phyloP scores from a whole-genome alignment of 208 protist species.

The Wallacemonas collosoma region DNA sequence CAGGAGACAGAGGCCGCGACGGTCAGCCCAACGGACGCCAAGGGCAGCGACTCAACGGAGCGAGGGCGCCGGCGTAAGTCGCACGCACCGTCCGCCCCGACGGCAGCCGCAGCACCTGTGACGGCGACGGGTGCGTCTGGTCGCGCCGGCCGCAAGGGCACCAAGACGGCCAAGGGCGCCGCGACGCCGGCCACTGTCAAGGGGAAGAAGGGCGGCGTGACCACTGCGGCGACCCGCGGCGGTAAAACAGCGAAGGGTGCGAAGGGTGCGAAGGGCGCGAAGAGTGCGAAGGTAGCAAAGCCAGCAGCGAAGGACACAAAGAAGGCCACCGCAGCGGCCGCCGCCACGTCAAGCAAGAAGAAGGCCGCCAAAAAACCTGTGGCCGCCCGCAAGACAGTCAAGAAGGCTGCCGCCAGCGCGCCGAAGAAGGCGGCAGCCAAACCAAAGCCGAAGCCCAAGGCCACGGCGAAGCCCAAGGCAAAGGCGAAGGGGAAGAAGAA shows the following conservation, averaged over 20 bases:
- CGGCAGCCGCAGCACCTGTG: too few species aligned
- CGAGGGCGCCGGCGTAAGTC: too few species aligned
- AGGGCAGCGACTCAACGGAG: neutral
- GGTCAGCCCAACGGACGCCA: constrained; percentile 18
- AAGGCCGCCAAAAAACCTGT: constrained; percentile 20
- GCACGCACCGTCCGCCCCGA: too few species aligned
- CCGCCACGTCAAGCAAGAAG: constrained; percentile 8
- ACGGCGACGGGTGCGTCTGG: too few species aligned
- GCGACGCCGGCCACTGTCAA: constrained; percentile 15
- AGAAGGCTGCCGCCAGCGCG: constrained; percentile 33
- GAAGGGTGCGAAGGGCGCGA: neutral
- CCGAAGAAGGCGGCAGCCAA: constrained; percentile 43
- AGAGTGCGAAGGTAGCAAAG: constrained; percentile 9
- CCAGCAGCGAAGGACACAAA: constrained; percentile 17
- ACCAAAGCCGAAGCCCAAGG: constrained; percentile 34
- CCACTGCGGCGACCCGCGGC: neutral
- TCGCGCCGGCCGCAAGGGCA: constrained; percentile 14
- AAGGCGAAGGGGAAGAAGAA: constrained; percentile 46
- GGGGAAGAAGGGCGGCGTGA: neutral
- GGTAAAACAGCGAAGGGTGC: too few species aligned
- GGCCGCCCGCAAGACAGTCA: constrained; percentile 23
- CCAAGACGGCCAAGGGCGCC: constrained; percentile 12
- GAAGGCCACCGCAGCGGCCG: constrained; percentile 23
- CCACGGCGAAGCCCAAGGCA: constrained; percentile 18
- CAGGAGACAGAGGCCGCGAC: constrained; percentile 21